Evolutionary conservation across 2,329 filamentous ascomycete genomes (phyloP).

Genomic region (Colletotrichum echinochloae): DNA sequence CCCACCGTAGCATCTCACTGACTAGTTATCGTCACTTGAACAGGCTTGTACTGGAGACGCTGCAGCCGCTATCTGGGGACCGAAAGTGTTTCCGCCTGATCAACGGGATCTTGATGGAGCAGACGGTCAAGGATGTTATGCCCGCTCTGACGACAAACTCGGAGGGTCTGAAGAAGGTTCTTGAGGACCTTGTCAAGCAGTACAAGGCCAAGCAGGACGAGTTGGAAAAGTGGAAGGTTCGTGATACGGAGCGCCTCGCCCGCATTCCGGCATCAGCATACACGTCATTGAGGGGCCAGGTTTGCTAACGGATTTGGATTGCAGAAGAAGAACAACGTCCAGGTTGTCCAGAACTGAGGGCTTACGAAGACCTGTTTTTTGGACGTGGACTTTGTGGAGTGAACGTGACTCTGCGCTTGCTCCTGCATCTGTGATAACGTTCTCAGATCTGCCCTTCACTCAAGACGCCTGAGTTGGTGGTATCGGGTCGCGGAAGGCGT

Average conservation of each 20-base stretch:
- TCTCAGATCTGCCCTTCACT: not conserved
- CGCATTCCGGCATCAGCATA: not conserved
- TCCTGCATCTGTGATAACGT: not conserved
- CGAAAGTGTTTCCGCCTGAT: conserved; percentile 99
- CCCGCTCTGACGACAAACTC: conserved; percentile 93
- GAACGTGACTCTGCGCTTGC: not conserved
- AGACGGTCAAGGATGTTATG: conserved; percentile 92
- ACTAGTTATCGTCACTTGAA: not conserved
- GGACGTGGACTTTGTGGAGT: not conserved
- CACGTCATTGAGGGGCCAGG: conserved; percentile 9
- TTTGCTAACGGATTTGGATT: conserved; percentile 4
- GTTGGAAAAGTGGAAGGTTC: conserved; percentile 98
- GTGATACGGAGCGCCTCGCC: conserved; percentile 45
- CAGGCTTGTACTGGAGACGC: conserved; percentile 93
- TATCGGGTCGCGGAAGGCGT: not conserved
- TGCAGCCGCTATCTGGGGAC: conserved; percentile 83
- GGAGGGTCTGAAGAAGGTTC: conserved; percentile 91
- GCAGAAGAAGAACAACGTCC: conserved; percentile 90
- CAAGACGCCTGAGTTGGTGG: not conserved
- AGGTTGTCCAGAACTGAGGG: conserved; percentile 81
- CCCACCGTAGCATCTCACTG: not conserved
- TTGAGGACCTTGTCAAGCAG: conserved; percentile 95
- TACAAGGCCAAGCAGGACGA: conserved; percentile 96
- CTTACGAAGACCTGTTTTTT: not conserved
- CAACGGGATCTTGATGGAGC: conserved; percentile 94